A percentile compares a stretch with the other conserved stretches of the same genome.
Conservation (phyloP, 495 filamentous ascomycete genomes). For the Pyronema domesticum region DNA sequence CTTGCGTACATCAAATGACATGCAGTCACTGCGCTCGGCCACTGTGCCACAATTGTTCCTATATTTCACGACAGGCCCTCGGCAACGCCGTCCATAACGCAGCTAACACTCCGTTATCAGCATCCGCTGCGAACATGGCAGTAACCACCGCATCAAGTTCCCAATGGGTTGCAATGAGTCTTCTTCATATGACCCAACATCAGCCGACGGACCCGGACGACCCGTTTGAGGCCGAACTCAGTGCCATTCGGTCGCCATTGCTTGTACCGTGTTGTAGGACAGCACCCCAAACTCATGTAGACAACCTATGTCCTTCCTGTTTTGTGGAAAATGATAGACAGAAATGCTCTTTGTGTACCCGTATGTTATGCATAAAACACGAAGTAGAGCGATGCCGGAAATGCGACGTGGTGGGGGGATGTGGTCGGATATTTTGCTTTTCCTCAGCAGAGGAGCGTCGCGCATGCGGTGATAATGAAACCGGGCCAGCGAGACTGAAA, state of each 20-base stretch:
- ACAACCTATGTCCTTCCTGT: conserved; percentile 21
- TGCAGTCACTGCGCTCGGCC: conserved; percentile 21
- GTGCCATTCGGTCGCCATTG: conserved; percentile 11
- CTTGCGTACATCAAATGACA: conserved; percentile 24
- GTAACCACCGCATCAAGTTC: neutral
- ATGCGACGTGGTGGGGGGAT: conserved; percentile 16
- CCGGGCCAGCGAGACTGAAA: conserved; percentile 21
- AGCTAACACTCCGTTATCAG: neutral
- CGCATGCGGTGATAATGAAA: conserved; percentile 19
- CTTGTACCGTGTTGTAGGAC: conserved; percentile 21
- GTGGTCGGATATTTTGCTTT: conserved; percentile 21
- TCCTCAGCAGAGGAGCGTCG: conserved; percentile 15
- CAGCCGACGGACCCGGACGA: conserved; percentile 1
- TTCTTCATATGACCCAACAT: neutral
- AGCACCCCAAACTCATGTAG: conserved; percentile 17
- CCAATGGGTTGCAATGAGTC: conserved; percentile 1
- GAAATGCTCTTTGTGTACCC: conserved; percentile 18
- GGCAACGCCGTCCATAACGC: neutral
- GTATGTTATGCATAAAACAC: conserved; percentile 22
- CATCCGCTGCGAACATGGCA: neutral
- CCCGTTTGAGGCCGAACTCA: neutral
- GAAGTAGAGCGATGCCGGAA: conserved; percentile 20
- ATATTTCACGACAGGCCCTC: neutral
- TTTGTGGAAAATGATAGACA: conserved; percentile 15
- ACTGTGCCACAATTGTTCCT: conserved; percentile 22